Base-by-base conservation (phyloP, 2,329 filamentous ascomycete species). In the Stagonosporopsis chrysanthemi region DNA sequence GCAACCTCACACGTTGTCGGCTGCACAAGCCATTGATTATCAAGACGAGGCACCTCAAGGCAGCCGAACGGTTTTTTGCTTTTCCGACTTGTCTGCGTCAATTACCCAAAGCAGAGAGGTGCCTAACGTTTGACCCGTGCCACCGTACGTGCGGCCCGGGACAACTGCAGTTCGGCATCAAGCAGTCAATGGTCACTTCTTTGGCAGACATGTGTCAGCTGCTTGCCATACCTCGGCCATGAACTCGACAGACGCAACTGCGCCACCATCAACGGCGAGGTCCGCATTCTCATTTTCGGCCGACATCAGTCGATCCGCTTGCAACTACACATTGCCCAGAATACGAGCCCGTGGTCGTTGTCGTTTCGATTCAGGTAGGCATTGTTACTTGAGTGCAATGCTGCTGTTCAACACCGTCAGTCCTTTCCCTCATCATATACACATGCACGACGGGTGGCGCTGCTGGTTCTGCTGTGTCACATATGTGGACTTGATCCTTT, bases 301-400 rank as follows among this genome's bases (percentile, higher is more conserved):
- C 17, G 12, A 41, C 14, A 48, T 49, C 44, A 54, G 24, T 55
- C 43, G 46, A 64, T 63, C 50, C 31, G 41, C 22, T 62, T 52
- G 67, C 61, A 63, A 71, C 63, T 44, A 44, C 52, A 55, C 64
- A 52, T 63, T 63, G 11, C 64, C 60, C 42, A 50, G 39, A 61
- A 40, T 23, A 61, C 52, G 31, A 29, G 31, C 17, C 29, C 55
- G 48, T 41, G 33, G 49, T 17, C 35, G 33, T 45, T 36, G 29
- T 41, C 43, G 45, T 42, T 52, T 56, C 48, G 58, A 62, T 42
- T 46, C 50, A 47, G 42, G 41, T 56, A 48, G 43, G 48, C 26
- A 23, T 47, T 36, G 44, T 61, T 45, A 61, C 49, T 53, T 58
- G 42, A 39, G 52, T 58, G 56, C 41, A 38, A 26, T 42, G 52